Percentiles rank a stretch among this genome's conserved stretches.
Conservation (phyloP, 2,329 filamentous ascomycete genomes). For the Scorias spongiosa region DNA sequence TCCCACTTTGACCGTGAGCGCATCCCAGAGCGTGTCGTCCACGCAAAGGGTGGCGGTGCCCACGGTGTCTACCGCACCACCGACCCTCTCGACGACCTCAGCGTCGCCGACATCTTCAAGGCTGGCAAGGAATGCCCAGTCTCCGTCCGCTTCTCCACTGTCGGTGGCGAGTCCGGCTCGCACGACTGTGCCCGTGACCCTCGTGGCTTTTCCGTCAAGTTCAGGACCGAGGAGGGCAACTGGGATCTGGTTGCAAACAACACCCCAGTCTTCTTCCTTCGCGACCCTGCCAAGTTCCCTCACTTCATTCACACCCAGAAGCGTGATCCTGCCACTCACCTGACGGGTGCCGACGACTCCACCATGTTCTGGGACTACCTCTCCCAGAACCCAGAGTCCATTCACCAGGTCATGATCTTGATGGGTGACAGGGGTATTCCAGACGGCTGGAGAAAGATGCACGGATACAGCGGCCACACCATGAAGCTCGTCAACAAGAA, state of each 20-base stretch:
- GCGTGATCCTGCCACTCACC: constrained; percentile 54
- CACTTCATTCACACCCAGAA: constrained; percentile 63
- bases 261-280: constrained; percentile 61
- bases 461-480: constrained; percentile 38
- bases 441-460: constrained; percentile 40
- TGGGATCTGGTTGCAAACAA: constrained; percentile 61
- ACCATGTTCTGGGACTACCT: constrained; percentile 54
- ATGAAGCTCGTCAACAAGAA: constrained; percentile 39
- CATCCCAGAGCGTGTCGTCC: constrained; percentile 36
- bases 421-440: constrained; percentile 42
- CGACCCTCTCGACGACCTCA: constrained; percentile 31
- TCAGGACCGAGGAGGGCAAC: constrained; percentile 59
- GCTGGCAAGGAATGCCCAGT: constrained; percentile 55
- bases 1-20: constrained; percentile 37
- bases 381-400: constrained; percentile 37
- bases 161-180: constrained; percentile 58
- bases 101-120: constrained; percentile 32
- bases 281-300: constrained; percentile 59
- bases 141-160: constrained; percentile 57
- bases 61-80: constrained; percentile 34
- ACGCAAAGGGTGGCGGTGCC: constrained; percentile 35
- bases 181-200: constrained; percentile 59
- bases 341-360: constrained; percentile 48
- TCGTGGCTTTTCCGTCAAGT: constrained; percentile 58
- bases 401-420: constrained; percentile 39